Evolutionary conservation across 148 eudicot genomes (phyloP).

Genomic region (Bassia scoparia): DNA sequence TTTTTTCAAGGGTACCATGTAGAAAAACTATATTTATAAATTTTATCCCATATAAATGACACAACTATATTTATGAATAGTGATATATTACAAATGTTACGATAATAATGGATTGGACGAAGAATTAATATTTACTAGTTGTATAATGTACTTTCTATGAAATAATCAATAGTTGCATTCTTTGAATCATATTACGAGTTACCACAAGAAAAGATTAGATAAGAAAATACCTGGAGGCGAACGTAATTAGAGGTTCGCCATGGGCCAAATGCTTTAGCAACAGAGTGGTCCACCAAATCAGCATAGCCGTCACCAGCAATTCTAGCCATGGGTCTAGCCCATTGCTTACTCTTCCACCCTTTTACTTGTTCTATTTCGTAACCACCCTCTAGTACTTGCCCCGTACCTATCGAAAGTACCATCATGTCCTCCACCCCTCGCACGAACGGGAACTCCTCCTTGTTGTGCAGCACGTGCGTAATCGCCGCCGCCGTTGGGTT

Average conservation of each 20-base stretch:
- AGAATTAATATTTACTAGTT: too few species aligned
- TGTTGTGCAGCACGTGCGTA: slow-evolving; percentile 89
- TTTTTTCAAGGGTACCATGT: too few species aligned
- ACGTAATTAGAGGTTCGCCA: slow-evolving; percentile 66
- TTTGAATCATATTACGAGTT: too few species aligned
- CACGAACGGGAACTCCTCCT: slow-evolving; percentile 88
- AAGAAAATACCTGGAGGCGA: slow-evolving; percentile 67
- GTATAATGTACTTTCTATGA: too few species aligned
- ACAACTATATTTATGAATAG: too few species aligned
- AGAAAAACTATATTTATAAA: too few species aligned
- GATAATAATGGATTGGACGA: too few species aligned
- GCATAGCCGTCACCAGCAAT: slow-evolving; percentile 72
- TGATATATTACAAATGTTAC: too few species aligned
- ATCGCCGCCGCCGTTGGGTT: slow-evolving; percentile 93
- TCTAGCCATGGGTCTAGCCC: slow-evolving; percentile 79
- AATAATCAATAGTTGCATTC: too few species aligned
- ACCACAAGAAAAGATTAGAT: too few species aligned
- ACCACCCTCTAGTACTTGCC: slow-evolving; percentile 63
- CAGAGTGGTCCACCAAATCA: slow-evolving; percentile 83
- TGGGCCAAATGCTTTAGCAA: slow-evolving; percentile 80
- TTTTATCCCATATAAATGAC: too few species aligned
- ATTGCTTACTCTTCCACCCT: slow-evolving; percentile 68
- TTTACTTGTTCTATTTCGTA: slow-evolving; percentile 59
- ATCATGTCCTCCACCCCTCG: slow-evolving; percentile 85
- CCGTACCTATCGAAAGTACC: slow-evolving; percentile 83